Evolutionary conservation across 257 asterid species (phyloP), one percentile per base, ranked within the genome.

Genomic region (Petunia secreta): DNA sequence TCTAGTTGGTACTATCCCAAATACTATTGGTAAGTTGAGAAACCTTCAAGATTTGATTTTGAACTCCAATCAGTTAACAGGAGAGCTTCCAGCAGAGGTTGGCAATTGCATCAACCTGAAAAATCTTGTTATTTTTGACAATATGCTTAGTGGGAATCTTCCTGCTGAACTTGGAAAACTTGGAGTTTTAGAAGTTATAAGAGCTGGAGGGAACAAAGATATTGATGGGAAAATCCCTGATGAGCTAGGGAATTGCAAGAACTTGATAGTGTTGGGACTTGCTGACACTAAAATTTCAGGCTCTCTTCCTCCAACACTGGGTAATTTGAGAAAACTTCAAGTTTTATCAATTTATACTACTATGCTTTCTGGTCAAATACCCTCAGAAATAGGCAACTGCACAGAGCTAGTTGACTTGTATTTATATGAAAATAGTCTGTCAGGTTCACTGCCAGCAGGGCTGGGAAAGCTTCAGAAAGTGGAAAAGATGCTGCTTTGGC

Each of bases 211-310:
- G 79, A 92, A 92, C 79, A 88, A 87, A 82, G 94, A 87, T n/a
- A 86, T 92, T 62, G 75, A 82, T 7, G 97, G 97, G 4, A 78
- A 86, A 80, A 89, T 92, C 14, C 97, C 95, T 0, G 86, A 84
- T 52, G 95, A 88, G 75, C 53, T 92, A 52, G 91, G 91, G 8
- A 82, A 89, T 68, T 90, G 92, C 80, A n/a, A 43, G 79, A 89
- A 83, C 67, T 75, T 92, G 82, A 83, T 75, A 40, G 89, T 89
- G 7, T 78, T 92, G 75, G 97, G 95, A 39, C 90, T 92, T 9
- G 97, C 97, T 55, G 95, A 89, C 52, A 89, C 97, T 0, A 86
- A 89, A 80, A 87, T 92, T 76, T 91, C 97, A 1, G 97, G 97
- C 11, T 39, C 69, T 1, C 81, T 92, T 44, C 95, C 97, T 6